phyloP scores from a whole-genome alignment of 306 rosid genomes.

The Pterocarpus macrocarpus region DNA sequence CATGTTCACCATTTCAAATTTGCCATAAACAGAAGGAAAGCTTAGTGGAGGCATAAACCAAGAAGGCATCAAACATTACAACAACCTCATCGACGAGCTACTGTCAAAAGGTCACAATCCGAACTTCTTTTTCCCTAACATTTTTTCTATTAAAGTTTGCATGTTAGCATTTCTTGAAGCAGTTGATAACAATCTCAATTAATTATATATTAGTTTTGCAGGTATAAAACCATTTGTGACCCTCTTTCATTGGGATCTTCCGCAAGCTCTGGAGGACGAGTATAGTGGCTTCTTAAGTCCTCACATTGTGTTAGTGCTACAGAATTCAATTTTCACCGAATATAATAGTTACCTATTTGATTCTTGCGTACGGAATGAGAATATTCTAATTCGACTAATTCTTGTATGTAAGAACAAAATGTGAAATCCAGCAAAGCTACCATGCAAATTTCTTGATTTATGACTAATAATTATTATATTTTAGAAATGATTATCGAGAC shows the following conservation, averaged over 20 bases:
- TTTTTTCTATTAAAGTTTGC: no score
- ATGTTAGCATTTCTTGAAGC: no score
- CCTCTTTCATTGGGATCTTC: slow-evolving; percentile 79
- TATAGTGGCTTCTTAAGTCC: slow-evolving; percentile 70
- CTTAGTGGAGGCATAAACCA: slow-evolving; percentile 66
- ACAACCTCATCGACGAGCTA: slow-evolving; percentile 65
- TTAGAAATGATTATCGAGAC: slow-evolving; percentile 57
- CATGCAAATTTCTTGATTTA: no score
- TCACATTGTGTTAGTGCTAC: slow-evolving; percentile 57
- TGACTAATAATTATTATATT: no score
- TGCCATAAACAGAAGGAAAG: slow-evolving; percentile 55
- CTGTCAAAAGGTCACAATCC: slow-evolving; percentile 47
- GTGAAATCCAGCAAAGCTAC: no score
- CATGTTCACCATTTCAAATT: not conserved
- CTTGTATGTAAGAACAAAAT: no score
- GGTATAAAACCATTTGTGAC: slow-evolving; percentile 66
- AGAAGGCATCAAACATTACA: slow-evolving; percentile 66
- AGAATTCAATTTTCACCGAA: not conserved
- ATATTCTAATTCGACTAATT: no score
- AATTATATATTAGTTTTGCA: slow-evolving; percentile 15
- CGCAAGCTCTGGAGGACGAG: slow-evolving; percentile 70
- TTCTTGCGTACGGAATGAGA: no score
- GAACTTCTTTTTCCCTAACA: no score
- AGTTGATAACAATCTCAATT: not conserved
- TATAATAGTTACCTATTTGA: no score